A percentile compares a stretch with the other conserved stretches of the same genome.
Evolutionary conservation across 2,329 filamentous ascomycete genomes (phyloP).

Genomic region (Fusarium incarnatum): DNA sequence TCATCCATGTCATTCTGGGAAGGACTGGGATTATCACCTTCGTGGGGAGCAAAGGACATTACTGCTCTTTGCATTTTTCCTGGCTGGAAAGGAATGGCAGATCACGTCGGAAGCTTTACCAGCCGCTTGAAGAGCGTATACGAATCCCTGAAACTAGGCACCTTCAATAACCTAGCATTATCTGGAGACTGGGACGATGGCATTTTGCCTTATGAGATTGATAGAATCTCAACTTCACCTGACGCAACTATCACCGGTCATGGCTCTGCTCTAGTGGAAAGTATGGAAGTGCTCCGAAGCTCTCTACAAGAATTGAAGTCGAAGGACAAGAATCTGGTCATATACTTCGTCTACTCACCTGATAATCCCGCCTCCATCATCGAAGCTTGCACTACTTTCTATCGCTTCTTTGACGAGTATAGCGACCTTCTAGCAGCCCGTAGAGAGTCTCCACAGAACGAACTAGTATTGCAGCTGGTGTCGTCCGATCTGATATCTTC

Average conservation of each 20-base stretch:
- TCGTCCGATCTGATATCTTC: constrained; percentile 76
- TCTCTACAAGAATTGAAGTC: constrained; percentile 57
- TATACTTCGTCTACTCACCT: constrained; percentile 81
- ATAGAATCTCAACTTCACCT: constrained; percentile 57
- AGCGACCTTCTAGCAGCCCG: constrained; percentile 59
- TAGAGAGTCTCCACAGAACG: constrained; percentile 62
- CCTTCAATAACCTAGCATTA: constrained; percentile 66
- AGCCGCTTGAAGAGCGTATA: constrained; percentile 76
- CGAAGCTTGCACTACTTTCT: constrained; percentile 79
- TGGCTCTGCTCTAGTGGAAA: constrained; percentile 60
- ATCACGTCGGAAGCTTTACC: constrained; percentile 72
- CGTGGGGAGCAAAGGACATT: constrained; percentile 77
- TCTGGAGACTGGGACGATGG: constrained; percentile 56
- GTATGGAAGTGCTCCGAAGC: constrained; percentile 61
- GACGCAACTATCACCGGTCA: constrained; percentile 56
- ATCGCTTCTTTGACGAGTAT: constrained; percentile 73
- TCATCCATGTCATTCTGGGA: constrained; percentile 86
- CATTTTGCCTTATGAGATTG: constrained; percentile 62
- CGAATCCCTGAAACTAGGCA: constrained; percentile 78
- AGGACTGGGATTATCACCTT: constrained; percentile 78
- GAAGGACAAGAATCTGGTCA: constrained; percentile 72
- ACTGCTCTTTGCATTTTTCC: constrained; percentile 78
- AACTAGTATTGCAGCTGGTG: constrained; percentile 82
- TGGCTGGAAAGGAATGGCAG: constrained; percentile 69
- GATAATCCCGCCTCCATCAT: constrained; percentile 70